These are phyloP conservation scores for Eutypella sp. DNA, from an alignment of 2,329 filamentous ascomycete genomes.

Conservation along the genomic window DNA sequence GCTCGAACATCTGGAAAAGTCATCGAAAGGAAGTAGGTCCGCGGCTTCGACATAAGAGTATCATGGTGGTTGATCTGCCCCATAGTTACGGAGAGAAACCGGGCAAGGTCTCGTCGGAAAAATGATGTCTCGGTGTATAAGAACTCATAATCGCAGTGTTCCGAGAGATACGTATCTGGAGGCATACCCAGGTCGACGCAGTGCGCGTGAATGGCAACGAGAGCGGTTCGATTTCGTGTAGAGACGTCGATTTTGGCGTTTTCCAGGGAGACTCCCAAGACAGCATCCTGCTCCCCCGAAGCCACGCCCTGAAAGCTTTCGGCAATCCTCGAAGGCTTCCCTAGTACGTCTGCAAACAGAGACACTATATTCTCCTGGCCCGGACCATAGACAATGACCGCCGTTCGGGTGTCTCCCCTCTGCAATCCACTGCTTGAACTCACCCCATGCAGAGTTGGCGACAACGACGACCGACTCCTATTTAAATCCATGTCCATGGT, in stretches of 20 bases:
- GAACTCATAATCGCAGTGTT: slow-evolving; percentile 78
- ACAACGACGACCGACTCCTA: slow-evolving; percentile 8
- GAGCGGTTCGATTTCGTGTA: slow-evolving; percentile 50
- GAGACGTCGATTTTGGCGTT: slow-evolving; percentile 54
- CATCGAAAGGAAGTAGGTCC: slow-evolving; percentile 82
- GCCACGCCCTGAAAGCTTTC: slow-evolving; percentile 50
- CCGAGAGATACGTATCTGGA: slow-evolving; percentile 60
- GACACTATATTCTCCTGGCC: slow-evolving; percentile 71
- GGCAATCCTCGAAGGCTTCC: slow-evolving; percentile 63
- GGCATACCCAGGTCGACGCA: slow-evolving; percentile 67
- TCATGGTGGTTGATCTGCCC: slow-evolving; percentile 77
- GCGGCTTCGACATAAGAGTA: slow-evolving; percentile 68
- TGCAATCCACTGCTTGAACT: slow-evolving; percentile 42
- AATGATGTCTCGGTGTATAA: slow-evolving; percentile 71
- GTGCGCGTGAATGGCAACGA: slow-evolving; percentile 71
- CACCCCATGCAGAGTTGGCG: slow-evolving; percentile 26
- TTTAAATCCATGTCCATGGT: slow-evolving; percentile 21
- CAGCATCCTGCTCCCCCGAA: slow-evolving; percentile 53
- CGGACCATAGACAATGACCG: slow-evolving; percentile 63
- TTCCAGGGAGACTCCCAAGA: slow-evolving; percentile 60
- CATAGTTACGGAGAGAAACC: slow-evolving; percentile 74
- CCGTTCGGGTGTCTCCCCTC: slow-evolving; percentile 52
- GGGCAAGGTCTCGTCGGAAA: slow-evolving; percentile 68
- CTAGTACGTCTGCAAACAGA: slow-evolving; percentile 72
- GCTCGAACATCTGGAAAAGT: slow-evolving; percentile 83